phyloP scores from a whole-genome alignment of 2,329 filamentous ascomycete genomes.

The Didymellaceae sp. region DNA sequence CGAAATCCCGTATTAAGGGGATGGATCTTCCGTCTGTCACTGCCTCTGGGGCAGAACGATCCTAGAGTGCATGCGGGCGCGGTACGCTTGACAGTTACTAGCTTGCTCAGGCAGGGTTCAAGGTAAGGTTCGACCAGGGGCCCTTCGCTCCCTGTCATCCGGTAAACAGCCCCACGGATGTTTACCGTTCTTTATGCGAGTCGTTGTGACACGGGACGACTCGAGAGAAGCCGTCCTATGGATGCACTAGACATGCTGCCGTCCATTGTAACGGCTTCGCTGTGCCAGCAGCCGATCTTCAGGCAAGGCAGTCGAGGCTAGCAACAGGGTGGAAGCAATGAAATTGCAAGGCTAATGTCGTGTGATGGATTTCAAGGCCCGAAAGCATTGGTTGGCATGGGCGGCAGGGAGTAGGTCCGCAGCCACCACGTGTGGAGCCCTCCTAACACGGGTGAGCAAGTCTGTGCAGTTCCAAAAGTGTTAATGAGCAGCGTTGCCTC shows the following conservation, averaged over 20 bases:
- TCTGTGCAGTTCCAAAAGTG: conserved; percentile 25
- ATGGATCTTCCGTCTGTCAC: conserved; percentile 26
- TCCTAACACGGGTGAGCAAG: conserved; percentile 18
- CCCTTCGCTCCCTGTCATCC: conserved; percentile 19
- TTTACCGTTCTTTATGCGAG: conserved; percentile 7
- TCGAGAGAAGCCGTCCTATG: conserved; percentile 6
- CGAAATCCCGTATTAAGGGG: conserved; percentile 15
- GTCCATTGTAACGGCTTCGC: background rate
- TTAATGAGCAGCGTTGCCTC: conserved; percentile 23
- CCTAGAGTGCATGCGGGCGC: conserved; percentile 26
- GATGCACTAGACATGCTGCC: background rate
- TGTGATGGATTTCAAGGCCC: conserved; percentile 22
- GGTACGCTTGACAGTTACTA: conserved; percentile 26
- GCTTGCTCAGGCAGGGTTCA: conserved; percentile 23
- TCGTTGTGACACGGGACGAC: conserved; percentile 14
- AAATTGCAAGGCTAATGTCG: conserved; percentile 16
- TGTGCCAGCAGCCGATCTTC: conserved; percentile 3
- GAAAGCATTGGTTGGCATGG: conserved; percentile 1
- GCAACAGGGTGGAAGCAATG: background rate
- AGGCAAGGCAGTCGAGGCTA: background rate
- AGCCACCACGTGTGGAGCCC: conserved; percentile 31
- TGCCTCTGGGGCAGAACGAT: conserved; percentile 1
- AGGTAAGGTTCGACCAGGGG: conserved; percentile 20
- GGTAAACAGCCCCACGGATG: conserved; percentile 20
- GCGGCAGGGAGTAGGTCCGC: conserved; percentile 13